Base-by-base conservation (phyloP, 2,329 filamentous ascomycete genomes). In the Colletotrichum sojae region DNA sequence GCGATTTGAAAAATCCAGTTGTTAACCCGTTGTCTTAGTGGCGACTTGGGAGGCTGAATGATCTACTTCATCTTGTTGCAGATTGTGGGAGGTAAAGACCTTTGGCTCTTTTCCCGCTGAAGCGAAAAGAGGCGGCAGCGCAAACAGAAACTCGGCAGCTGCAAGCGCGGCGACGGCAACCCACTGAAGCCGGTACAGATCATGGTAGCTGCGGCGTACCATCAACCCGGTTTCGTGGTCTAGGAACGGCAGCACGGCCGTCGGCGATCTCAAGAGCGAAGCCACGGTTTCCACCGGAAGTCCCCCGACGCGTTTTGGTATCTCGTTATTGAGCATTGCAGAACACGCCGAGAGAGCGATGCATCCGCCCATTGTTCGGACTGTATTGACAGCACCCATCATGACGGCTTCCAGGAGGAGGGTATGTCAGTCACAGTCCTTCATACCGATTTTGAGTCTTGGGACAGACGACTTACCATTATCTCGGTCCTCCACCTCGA, bases 401-500 rank as follows among this genome's bases (percentile, higher is more conserved):
- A 59, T 49, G 5, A 48, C 56, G 8, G 56, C 56, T 59, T 16
- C 6, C 2, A 2, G 13, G 6, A 22, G 5, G 40, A 9, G 27
- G 27, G 2, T 9, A 2, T 8, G 8, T 43, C 12, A 43, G 40
- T 12, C 9, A 5, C 12, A 12, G 12, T 12, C 13, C 16, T 16
- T 13, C 12, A 12, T 13, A 16, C 5, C 12, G 40, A 43, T 13
- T 9, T 13, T 13, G 40, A 43, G 12, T 4, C 40, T 8, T 31
- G 27, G 27, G 13, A 43, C 40, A 12, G 12, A 1, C 40, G 5
- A 39, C 56, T 39, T 13, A 59, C 56, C 56, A 39, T 59, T 59
- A 15, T 59, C 56, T n/a, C 56, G 22, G 6, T 59, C 56, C n/a
- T 59, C 56, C 12, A 59, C 56, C 12, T 59, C 56, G 6, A 49